Evolutionary conservation across 2,329 filamentous ascomycete genomes (phyloP), one percentile per base, ranked within the genome.

Genomic region (Gnomoniopsis smithogilvyi): DNA sequence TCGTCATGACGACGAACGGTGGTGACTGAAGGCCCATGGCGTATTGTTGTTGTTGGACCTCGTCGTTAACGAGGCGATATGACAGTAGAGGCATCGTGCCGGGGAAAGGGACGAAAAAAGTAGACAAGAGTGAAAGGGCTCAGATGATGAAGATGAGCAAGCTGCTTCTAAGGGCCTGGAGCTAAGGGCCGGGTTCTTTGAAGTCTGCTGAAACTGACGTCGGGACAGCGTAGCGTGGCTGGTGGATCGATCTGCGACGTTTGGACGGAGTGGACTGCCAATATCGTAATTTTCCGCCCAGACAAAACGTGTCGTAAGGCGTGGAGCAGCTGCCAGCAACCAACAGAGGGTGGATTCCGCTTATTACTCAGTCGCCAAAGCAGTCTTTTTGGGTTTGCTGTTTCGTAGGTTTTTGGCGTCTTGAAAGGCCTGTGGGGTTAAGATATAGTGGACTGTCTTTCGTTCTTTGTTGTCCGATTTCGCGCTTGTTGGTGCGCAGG

Each of bases 1-100:
- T 71, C 60, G 73, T 70, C 46, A 72, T 65, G 15, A 74, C 69
- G 59, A 74, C 70, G 54, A 80, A 67, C 6, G 77, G 76, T 54
- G 76, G 66, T 22, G 76, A 66, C 24, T 79, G 62, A 26, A 19
- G 45, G 50, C 69, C 59, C 54, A 69, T 66, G 60, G 63, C 66
- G 49, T 61, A 48, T 26, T 64, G 63, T 7, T 63, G 55, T 50
- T 64, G 64, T 10, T 63, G 55, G 48, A 63, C 54, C 58, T 59
- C 58, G 62, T 64, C 59, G 47, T 59, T 60, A 47, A 72, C 67
- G 62, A 80, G 68, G 63, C 80, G 77, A 63, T 76, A 77, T 51
- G 80, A 78, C 19, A 47, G 21, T 7, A 47, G 21, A 56, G 74
- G 73, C 62, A 79, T 78, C 57, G 59, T 59, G 17, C 21, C n/a